Evolutionary conservation across 2,329 filamentous ascomycete genomes (phyloP), one percentile per base, ranked within the genome.

Genomic region (Fusarium sp.): DNA sequence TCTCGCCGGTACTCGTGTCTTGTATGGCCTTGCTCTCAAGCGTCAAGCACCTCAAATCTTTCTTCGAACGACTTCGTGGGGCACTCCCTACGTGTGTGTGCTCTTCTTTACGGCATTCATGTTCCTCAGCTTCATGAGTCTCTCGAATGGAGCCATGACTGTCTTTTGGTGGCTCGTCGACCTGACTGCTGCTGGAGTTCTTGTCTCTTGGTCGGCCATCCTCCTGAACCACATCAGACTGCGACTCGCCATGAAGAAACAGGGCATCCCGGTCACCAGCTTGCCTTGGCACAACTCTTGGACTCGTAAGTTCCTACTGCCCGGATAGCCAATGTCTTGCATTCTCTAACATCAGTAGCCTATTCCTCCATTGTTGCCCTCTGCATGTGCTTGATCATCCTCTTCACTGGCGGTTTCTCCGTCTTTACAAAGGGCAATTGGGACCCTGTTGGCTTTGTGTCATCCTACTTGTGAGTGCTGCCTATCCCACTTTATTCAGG

Each of bases 391-490:
- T 83, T 91, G 32, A 81, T 93, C 45, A 91, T 94, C 69, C 83
- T 95, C 4, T 85, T 95, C 45, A 95, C 93, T 5, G 89, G 90
- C 40, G 93, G 93, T 1, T 95, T 95, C 74, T 78, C 84, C 2
- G 88, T 90, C 4, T 92, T 92, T 68, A 90, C 89, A 1, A 82
- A 81, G 38, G 90, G 90, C 3, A 87, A 89, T 66, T 92, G 90
- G 90, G 84, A 87, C 65, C 77, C 88, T 1, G 86, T 86, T 22
- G 83, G 81, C 2, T 92, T 92, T 72, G 86, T 92, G 2, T 91
- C 90, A 0, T 87, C 89, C 0, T 92, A 92, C 70, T 77, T 92
- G 88, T 91, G 78, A 83, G 89, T 85, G 4, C 0, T 35, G 4
- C 4, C 2, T 3, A 8, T 2, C 6, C 6, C 8, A 6, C 17